Evolutionary conservation across 106 monocot species (phyloP), one percentile per base, ranked within the genome.

Genomic region (Phalaenopsis equestris): DNA sequence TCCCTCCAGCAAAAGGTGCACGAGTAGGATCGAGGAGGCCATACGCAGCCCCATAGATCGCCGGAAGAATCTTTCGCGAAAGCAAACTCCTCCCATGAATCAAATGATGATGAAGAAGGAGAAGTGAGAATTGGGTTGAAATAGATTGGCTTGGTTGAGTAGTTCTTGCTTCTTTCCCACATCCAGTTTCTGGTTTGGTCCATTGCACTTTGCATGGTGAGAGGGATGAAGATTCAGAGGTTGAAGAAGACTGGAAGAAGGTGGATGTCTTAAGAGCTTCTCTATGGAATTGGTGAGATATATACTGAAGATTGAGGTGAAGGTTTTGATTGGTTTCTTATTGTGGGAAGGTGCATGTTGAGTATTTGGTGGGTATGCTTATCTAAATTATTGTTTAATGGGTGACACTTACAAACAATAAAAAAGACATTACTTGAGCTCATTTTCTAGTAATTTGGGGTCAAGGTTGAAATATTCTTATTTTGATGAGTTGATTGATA

Each of bases 1-100:
- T 75, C 75, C 14, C 75, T 75, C 75, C 42, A n/a, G 75, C 75
- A 75, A 36, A 75, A 75, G 75, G 45, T 75, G 75, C 75, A 75
- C 0, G 75, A 45, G 45, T 75, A 75, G 45, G 75, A 75, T 19
- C 75, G 14, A 23, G 75, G 75, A 15, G 75, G 75, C 75, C 75
- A 75, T 2, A 38, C 46, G 38, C 39, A 70, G 30, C 37, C 70
- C 70, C 30, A 30, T 1, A 70, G 30, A 47, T 42, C 75, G 3
- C 75, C 19, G 18, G 45, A 18, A 17, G 42, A 39, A 30, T 73
- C 73, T 14, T 41, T 16, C 9, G 73, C 73, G 73, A 73, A 73
- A 9, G 73, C 73, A 3, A 15, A 9, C 41, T 37, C 73, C 12
- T 73, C 73, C 73, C 73, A 73, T 30, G 73, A 38, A 16, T n/a